Percentiles rank a stretch among this genome's conserved stretches.
phyloP scores from a whole-genome alignment of 176 grass and related monocot genomes.

The Saccharum officinarum region DNA sequence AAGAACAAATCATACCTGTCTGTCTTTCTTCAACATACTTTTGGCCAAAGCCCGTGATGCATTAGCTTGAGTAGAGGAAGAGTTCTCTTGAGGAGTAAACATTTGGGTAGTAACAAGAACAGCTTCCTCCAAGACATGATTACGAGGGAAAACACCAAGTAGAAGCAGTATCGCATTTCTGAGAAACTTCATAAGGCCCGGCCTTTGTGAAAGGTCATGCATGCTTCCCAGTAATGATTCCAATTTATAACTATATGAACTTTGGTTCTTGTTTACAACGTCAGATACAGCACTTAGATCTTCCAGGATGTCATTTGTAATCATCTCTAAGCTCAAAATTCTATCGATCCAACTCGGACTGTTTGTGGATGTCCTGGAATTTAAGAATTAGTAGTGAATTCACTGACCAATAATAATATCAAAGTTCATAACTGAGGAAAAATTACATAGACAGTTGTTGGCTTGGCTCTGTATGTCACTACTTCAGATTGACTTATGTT shows the following conservation, averaged over 20 bases:
- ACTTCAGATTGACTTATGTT: too few species aligned
- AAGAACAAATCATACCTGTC: conserved; percentile 50
- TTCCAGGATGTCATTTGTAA: conserved; percentile 65
- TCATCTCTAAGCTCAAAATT: too few species aligned
- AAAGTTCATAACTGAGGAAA: too few species aligned
- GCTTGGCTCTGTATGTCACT: too few species aligned
- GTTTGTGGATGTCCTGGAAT: too few species aligned
- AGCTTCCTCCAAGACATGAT: conserved; percentile 85
- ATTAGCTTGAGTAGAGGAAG: conserved; percentile 42
- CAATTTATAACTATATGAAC: conserved; percentile 48
- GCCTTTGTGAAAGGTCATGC: conserved; percentile 51
- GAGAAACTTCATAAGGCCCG: conserved; percentile 61
- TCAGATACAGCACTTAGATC: conserved; percentile 65
- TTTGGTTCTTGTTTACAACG: conserved; percentile 50
- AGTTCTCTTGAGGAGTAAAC: conserved; percentile 42
- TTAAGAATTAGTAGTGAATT: too few species aligned
- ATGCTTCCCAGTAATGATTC: conserved; percentile 51
- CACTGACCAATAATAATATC: too few species aligned
- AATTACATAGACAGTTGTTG: too few species aligned
- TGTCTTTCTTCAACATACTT: conserved; percentile 89
- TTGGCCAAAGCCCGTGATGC: conserved; percentile 81
- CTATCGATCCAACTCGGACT: too few species aligned
- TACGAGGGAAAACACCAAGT: conserved; percentile 78
- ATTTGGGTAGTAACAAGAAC: conserved; percentile 66
- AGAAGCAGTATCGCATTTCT: conserved; percentile 76